phyloP scores from a whole-genome alignment of 1,139 yeast genomes.

The Casaregolazyma suthepensis region DNA sequence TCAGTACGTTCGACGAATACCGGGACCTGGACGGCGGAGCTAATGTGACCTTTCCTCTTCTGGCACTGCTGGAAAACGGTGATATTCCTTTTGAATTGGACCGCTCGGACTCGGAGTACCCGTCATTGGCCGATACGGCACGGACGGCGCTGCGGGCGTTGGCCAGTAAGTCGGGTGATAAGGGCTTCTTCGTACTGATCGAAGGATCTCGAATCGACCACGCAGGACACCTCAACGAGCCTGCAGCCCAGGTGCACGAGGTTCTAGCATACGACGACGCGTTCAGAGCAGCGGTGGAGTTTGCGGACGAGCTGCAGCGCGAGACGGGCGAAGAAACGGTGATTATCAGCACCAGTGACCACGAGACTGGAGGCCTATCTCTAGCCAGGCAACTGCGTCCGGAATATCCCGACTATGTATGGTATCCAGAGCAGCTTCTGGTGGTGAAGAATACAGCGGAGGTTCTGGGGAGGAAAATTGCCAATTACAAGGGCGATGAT shows the following conservation, averaged over 20 bases:
- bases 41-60: conserved; percentile 60
- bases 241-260: conserved; percentile 79
- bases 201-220: conserved; percentile 91
- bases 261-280: conserved; percentile 73
- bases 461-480: conserved; percentile 42
- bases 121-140: conserved; percentile 71
- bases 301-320: conserved; percentile 44
- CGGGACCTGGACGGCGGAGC: conserved; percentile 50
- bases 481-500: conserved; percentile 32
- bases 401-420: conserved; percentile 57
- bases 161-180: conserved; percentile 57
- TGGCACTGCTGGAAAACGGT: conserved; percentile 61
- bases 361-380: conserved; percentile 85
- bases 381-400: conserved; percentile 65
- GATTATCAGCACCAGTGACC: conserved; percentile 75
- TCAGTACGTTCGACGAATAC: conserved; percentile 50
- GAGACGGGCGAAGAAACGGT: conserved; percentile 57
- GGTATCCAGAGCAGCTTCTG: conserved; percentile 69
- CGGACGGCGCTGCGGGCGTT: conserved; percentile 62
- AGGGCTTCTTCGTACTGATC: conserved; percentile 73
- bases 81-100: conserved; percentile 83
- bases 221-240: conserved; percentile 86
- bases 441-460: conserved; percentile 72
- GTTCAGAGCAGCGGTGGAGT: conserved; percentile 60
- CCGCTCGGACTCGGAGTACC: conserved; percentile 51